Conservation (phyloP, 1,284 basidiomycete species). For the Ceratobasidium sp. region DNA sequence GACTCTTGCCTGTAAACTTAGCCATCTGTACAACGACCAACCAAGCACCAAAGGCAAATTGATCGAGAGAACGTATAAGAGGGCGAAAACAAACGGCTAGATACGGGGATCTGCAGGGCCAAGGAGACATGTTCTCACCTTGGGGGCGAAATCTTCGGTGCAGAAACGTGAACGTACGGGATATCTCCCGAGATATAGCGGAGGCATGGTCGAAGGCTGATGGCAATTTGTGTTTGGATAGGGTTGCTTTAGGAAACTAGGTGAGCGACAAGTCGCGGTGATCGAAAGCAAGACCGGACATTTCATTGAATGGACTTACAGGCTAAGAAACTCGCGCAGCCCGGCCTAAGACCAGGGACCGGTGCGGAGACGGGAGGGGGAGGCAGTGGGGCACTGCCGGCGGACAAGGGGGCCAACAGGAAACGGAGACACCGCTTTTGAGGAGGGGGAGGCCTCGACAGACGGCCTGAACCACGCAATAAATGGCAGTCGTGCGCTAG, state of each 20-base stretch:
- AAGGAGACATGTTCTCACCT: conserved; percentile 32
- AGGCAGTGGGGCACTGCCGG: conserved; percentile 26
- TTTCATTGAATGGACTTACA: conserved; percentile 17
- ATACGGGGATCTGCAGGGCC: conserved; percentile 28
- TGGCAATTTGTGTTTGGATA: conserved; percentile 40
- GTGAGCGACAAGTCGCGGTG: conserved; percentile 14
- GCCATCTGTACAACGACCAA: conserved; percentile 34
- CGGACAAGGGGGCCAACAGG: conserved; percentile 1
- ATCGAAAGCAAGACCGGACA: conserved; percentile 25
- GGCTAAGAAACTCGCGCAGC: conserved; percentile 13
- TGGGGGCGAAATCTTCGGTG: conserved; percentile 40
- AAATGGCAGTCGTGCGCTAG: conserved; percentile 8
- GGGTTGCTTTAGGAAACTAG: conserved; percentile 35
- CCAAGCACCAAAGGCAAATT: conserved; percentile 7
- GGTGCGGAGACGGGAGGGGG: conserved; percentile 1
- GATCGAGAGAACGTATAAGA: conserved; percentile 20
- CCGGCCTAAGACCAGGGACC: neutral
- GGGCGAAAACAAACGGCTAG: conserved; percentile 19
- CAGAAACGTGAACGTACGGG: conserved; percentile 8
- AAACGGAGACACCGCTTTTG: conserved; percentile 24
- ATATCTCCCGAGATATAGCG: conserved; percentile 34
- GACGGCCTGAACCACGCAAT: conserved; percentile 19
- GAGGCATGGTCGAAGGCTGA: conserved; percentile 37
- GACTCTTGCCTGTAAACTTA: conserved; percentile 31
- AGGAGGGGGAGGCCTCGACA: neutral